Evolutionary conservation across 2,329 filamentous ascomycete genomes (phyloP), one percentile per base, ranked within the genome.

Genomic region (Aureobasidium melanogenum): DNA sequence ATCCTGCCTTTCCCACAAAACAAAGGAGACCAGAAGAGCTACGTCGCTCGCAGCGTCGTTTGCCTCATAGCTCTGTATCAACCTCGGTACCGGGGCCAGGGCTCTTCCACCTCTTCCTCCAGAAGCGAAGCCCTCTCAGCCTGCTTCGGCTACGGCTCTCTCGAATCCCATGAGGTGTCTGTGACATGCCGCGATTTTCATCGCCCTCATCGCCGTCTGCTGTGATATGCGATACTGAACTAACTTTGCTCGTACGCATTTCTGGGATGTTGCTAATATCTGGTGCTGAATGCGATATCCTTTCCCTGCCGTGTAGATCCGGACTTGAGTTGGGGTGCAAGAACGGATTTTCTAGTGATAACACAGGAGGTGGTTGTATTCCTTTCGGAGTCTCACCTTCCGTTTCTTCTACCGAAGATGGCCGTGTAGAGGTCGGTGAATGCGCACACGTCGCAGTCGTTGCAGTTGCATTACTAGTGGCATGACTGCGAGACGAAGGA

Each of bases 71-170:
- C 24, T 59, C 56, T 9, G 56, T 17, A 2, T 61, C 59, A 8
- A 55, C 41, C n/a, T 62, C 61, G 17, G 26, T 22, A 14, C 46
- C 38, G 19, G 32, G 50, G 15, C 54, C 52, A 14, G 54, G 54
- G 28, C 61, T 62, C 54, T 59, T 62, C 52, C 54, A 59, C 10
- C 61, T 47, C 64, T 69, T 71, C 64, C 69, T 70, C 72, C 72
- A 74, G 58, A 74, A 74, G 61, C 72, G 72, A 55, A 74, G 62
- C 0, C 70, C 68, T 41, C 71, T 66, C 58, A 74, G 63, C 26
- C 70, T 68, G 63, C 71, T 73, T 44, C 71, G 68, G 63, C 69
- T 72, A 43, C 71, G 66, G 48, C 69, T 71, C 50, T 70, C 68
- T 12, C 63, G 60, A 19, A 65, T 57, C 46, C 52, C 43, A 9